Evolutionary conservation across 495 filamentous ascomycete species (phyloP), one percentile per base, ranked within the genome.

Genomic region (Penicillium turbatum): DNA sequence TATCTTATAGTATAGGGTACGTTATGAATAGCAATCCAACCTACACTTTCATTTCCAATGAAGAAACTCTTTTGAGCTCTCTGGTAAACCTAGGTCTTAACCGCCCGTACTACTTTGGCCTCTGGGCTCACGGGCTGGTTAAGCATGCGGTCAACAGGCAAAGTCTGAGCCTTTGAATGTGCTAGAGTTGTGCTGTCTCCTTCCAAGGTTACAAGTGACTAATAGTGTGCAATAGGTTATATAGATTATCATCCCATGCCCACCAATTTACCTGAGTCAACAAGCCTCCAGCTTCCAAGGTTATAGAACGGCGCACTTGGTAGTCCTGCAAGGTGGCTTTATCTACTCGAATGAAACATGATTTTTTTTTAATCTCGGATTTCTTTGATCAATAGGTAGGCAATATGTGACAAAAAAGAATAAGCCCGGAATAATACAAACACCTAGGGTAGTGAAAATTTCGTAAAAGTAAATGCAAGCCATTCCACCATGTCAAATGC

Each of bases 61-160:
- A 88, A 74, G 84, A 88, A 69, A 76, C 57, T 67, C 52, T 59
- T 48, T 35, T 70, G 67, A 76, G 72, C 82, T 79, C 81, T 88
- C 86, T 90, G 87, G 87, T 90, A 90, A 89, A 79, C 86, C 78
- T 82, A 90, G 63, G 68, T 65, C 79, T 80, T 79, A 87, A 78
- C 84, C 82, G 82, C 77, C 77, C 71, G 61, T 39, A 75, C 74
- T 72, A 74, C 76, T 71, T 58, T 57, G 43, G 55, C 47, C 35
- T 48, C 1, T 46, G 48, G 45, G 24, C 54, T 48, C 31, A 21
- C 30, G 37, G 50, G 80, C 80, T 82, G 85, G 85, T 87, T 75
- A 80, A 80, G 83, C 74, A 70, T 88, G 85, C 83, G 75, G 82
- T 82, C 52, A 66, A 67, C 75, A 80, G 85, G 85, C 83, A 86